Evolutionary conservation across 169 alveolate species (phyloP), one percentile per base, ranked within the genome.

Genomic region (Plasmodium ovale): DNA sequence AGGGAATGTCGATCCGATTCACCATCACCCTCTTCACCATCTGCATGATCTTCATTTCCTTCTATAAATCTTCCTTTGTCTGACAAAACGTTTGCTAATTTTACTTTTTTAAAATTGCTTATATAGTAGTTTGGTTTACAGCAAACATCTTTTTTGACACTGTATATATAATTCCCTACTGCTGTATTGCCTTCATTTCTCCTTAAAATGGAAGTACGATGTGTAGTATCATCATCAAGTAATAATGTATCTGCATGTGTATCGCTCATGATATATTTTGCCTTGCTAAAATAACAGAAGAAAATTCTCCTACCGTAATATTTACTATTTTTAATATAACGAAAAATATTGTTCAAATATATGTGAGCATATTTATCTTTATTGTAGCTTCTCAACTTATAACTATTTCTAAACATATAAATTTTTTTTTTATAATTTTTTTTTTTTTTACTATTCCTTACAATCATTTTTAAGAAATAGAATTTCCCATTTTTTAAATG

Each of bases 331-430:
- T 65, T 79, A 0, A 64, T 65, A 51, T 42, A 65, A 59, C 51
- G 31, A 64, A 29, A 59, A 31, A 79, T 79, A 79, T 79, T 53
- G 29, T 79, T 64, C 53, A 79, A 54, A 69, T 64, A 79, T 27
- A 64, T 60, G 16, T 73, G n/a, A 16, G 58, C 51, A 35, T 35
- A 39, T 37, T 42, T 23, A 2, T 33, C 37, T 51, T 33, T 79
- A 1, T 53, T 16, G 29, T 64, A 79, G 27, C 16, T 49, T 16
- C 65, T 65, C 25, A 56, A 12, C 35, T 35, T 65, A 69, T 79
- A 25, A 35, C 23, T 49, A 58, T 79, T 51, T 51, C 29, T 64
- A 10, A 31, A 47, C 4, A 51, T 9, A 69, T 65, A 53, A 4
- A 72, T 29, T 72, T 65, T 79, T 35, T 37, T 64, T 19, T 49